These are phyloP conservation scores for Parathielavia hyrcaniae DNA, from an alignment of 495 filamentous ascomycete genomes.

Conservation along the genomic window DNA sequence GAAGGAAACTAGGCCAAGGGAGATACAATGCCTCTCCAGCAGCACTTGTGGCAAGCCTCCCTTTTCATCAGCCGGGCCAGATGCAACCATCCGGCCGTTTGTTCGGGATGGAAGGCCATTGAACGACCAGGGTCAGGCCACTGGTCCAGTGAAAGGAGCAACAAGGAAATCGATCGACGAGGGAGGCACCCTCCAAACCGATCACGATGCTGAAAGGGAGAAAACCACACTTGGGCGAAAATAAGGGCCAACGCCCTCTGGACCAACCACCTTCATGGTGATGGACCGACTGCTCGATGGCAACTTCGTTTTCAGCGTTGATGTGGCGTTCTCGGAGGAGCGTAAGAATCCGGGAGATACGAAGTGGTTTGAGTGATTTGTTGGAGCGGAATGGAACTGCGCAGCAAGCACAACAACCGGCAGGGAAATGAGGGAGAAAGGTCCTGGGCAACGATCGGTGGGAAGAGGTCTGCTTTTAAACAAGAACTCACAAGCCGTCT, in stretches of 20 bases:
- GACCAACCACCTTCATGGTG: not conserved
- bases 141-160: not conserved
- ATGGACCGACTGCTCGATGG: not conserved
- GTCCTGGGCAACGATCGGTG: conserved; percentile 11
- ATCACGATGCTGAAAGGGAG: not conserved
- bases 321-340: not conserved
- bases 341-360: not conserved
- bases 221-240: not conserved
- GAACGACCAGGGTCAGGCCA: not conserved
- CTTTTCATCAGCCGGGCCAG: too few relatives aligned
- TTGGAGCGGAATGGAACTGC: not conserved
- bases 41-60: too few relatives aligned
- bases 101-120: too few relatives aligned
- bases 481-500: not conserved
- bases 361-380: not conserved
- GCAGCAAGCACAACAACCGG: conserved; percentile 4
- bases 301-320: not conserved
- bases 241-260: not conserved
- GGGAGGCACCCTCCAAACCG: not conserved
- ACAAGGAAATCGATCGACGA: not conserved
- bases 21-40: too few relatives aligned
- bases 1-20: too few relatives aligned
- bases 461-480: conserved; percentile 31
- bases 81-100: too few relatives aligned
- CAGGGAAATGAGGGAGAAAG: conserved; percentile 17